Evolutionary conservation across 805 yeast species (phyloP).

Genomic region (Myxozyma sirexii): DNA sequence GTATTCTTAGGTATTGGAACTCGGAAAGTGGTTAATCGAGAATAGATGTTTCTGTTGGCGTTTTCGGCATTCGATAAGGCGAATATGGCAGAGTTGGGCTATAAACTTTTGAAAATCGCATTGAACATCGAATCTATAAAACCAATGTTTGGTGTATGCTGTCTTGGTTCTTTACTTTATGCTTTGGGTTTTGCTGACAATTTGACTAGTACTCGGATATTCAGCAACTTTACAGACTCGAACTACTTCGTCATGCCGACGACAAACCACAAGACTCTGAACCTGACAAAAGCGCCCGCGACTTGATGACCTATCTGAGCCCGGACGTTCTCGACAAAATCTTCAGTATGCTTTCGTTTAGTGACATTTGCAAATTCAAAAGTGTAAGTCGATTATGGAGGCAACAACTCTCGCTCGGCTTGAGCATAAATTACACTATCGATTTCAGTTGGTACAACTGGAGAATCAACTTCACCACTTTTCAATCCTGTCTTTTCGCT

Average conservation of each 20-base stretch:
- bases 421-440: not conserved
- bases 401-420: not conserved
- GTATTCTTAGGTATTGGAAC: not conserved
- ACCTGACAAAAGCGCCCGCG: not conserved
- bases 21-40: not conserved
- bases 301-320: not conserved
- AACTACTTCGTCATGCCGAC: not conserved
- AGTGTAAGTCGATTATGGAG: not conserved
- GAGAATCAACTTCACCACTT: not conserved
- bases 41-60: slow-evolving; percentile 3
- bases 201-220: not conserved
- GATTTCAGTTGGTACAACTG: slow-evolving; percentile 7
- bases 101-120: not conserved
- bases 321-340: slow-evolving; percentile 4
- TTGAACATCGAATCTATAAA: not conserved
- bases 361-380: not conserved
- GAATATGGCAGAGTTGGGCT: not conserved
- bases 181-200: not conserved
- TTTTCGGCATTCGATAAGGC: slow-evolving; percentile 8
- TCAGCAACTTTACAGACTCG: slow-evolving; percentile 3
- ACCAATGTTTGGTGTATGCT: not conserved
- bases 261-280: not conserved
- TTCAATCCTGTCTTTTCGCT: not conserved
- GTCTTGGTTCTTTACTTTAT: not conserved
- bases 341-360: not conserved